Conservation (phyloP, 257 asterid species). For the Oldenlandia corymbosa region DNA sequence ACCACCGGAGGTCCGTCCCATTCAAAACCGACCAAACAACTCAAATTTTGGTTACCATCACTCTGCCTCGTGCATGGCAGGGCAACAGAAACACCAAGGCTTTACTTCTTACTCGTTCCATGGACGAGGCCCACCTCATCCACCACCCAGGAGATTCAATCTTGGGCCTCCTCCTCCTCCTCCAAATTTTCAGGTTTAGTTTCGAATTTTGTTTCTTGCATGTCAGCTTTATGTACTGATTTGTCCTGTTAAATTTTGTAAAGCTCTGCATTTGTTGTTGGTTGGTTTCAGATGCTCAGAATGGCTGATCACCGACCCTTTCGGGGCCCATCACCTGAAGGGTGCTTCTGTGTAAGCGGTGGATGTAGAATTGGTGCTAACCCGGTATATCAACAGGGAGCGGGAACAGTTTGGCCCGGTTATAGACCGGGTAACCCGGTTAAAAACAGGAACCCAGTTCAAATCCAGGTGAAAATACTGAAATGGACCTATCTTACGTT, state of each 20-base stretch:
- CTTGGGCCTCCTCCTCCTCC: neutral
- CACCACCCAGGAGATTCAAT: neutral
- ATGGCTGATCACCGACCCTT: neutral
- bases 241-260: too few species aligned
- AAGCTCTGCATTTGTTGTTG: neutral
- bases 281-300: constrained; percentile 8
- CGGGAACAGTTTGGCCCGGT: neutral
- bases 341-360: neutral
- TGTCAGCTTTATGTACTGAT: neutral
- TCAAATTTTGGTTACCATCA: neutral
- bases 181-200: neutral
- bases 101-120: neutral
- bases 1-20: neutral
- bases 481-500: neutral
- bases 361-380: neutral
- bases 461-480: neutral
- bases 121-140: neutral
- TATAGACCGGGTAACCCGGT: neutral
- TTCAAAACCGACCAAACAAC: neutral
- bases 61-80: neutral
- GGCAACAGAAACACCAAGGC: neutral
- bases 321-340: neutral
- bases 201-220: neutral
- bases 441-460: neutral
- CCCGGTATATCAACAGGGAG: too few species aligned